phyloP scores from a whole-genome alignment of 1,284 basidiomycete genomes.

The Boletus semigastroideus region DNA sequence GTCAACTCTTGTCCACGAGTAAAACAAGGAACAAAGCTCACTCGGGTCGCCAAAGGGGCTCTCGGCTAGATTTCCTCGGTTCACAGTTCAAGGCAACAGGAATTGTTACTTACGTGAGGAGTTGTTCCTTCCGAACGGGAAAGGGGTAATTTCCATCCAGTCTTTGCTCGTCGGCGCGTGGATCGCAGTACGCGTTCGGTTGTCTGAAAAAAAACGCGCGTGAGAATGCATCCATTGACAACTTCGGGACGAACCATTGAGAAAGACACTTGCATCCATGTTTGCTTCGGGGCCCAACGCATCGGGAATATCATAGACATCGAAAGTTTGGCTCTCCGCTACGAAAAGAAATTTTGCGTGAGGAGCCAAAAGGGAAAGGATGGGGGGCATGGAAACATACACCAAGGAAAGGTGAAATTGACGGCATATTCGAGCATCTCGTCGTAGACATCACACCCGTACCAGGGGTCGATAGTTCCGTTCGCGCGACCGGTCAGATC shows the following conservation, averaged over 20 bases:
- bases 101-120: constrained; percentile 28
- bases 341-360: not conserved
- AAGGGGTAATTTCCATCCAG: constrained; percentile 48
- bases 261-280: constrained; percentile 49
- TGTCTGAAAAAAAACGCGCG: constrained; percentile 39
- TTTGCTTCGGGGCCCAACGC: constrained; percentile 46
- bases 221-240: not conserved
- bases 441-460: constrained; percentile 51
- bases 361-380: not conserved
- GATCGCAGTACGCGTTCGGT: constrained; percentile 51
- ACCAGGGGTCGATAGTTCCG: constrained; percentile 57
- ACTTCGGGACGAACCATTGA: constrained; percentile 50
- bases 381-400: constrained; percentile 40
- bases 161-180: constrained; percentile 68
- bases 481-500: constrained; percentile 45
- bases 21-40: constrained; percentile 27
- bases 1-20: not conserved
- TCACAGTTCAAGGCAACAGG: constrained; percentile 8
- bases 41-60: constrained; percentile 40
- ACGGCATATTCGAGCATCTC: constrained; percentile 58
- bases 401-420: constrained; percentile 67
- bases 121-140: constrained; percentile 40
- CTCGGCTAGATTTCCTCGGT: constrained; percentile 8
- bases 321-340: constrained; percentile 40
- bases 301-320: constrained; percentile 55